Evolutionary conservation across 108 stramenopile species (phyloP), one percentile per base, ranked within the genome.

Genomic region (Fistulifera solaris): DNA sequence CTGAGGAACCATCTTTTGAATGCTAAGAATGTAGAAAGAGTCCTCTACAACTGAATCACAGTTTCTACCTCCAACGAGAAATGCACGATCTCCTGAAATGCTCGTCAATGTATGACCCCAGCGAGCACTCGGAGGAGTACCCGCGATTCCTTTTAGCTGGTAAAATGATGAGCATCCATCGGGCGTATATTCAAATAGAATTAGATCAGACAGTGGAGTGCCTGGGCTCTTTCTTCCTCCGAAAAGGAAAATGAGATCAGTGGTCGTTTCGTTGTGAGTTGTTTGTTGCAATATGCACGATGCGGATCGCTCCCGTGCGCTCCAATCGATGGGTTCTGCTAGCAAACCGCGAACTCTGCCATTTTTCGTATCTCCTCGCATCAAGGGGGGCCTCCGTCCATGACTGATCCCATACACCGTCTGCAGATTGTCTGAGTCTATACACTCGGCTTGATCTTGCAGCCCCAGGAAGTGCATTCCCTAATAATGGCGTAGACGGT

Each of bases 31-130:
- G 43, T 69, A 48, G 43, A 62, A 47, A 40, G 66, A 52, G 14
- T 68, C 69, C 31, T 54, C 49, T 26, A 67, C 25, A 18, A 51
- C 60, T 8, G 42, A 14, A 11, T 31, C 17, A 5, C 54, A 54
- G 43, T 60, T 56, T 10, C 65, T 43, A 22, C 71, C 71, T 16
- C 71, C 71, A 1, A 45, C 18, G 0, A 72, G 38, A 38, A 71
- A 8, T 38, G 62, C 56, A n/a, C 58, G 26, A 16, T 56, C 28
- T 24, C 73, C 73, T 19, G 70, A 47, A 7, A 77, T 42, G 6
- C 63, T 27, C 15, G 72, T 78, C 54, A 87, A 66, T 10, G 73
- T 61, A 62, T 88, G 86, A 11, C 86, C 90, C 78, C 78, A 92
- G 25, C 84, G 57, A 17, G 86, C 56, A 49, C 52, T 26, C 11